Conservation (phyloP, 306 rosid species). For the Pyrus betulifolia region DNA sequence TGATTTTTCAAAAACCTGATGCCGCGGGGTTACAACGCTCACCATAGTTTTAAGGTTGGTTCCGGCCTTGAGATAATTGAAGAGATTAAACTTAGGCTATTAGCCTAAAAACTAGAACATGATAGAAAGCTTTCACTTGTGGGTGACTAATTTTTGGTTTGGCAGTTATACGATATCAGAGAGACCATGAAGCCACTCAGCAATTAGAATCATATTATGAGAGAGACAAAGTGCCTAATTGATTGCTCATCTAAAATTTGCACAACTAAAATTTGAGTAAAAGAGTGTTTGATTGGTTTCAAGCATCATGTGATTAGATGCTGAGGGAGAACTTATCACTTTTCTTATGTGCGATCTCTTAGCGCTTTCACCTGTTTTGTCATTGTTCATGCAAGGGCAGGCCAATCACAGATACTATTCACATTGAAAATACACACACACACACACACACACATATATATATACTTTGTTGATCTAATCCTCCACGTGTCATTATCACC, state of each 20-base stretch:
- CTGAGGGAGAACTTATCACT: neutral
- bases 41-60: too few relatives aligned
- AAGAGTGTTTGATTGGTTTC: neutral
- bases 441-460: too few relatives aligned
- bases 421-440: too few relatives aligned
- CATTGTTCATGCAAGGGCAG: too few relatives aligned
- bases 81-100: neutral
- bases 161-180: neutral
- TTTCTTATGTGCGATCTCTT: neutral
- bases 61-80: too few relatives aligned
- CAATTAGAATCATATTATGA: neutral
- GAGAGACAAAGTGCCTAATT: neutral
- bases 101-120: neutral
- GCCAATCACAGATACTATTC: too few relatives aligned
- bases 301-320: neutral
- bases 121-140: neutral
- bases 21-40: too few relatives aligned
- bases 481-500: too few relatives aligned
- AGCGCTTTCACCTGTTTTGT: too few relatives aligned
- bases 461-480: too few relatives aligned
- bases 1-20: too few relatives aligned
- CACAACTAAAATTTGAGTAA: neutral
- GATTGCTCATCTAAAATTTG: neutral
- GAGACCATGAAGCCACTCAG: neutral
- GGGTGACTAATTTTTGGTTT: neutral